Conservation (phyloP, 305 asterid genomes). For the Solanum aculeatissimum region DNA sequence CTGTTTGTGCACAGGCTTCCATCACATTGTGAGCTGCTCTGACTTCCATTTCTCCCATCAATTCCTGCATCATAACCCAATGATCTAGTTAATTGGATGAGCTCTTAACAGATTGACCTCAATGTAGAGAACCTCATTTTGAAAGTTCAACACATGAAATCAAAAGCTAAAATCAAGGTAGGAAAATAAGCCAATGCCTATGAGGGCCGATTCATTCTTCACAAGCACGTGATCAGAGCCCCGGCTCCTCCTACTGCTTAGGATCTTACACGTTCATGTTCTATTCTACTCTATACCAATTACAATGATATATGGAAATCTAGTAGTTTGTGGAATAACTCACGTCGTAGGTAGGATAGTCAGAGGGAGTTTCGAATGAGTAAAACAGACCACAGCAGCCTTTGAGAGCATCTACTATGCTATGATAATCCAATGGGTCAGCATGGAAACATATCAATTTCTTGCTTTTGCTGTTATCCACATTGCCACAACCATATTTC, state of each 20-base stretch:
- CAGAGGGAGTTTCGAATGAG: conserved; percentile 71
- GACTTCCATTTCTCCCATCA: conserved; percentile 80
- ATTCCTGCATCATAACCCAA: conserved; percentile 36
- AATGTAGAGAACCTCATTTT: not conserved
- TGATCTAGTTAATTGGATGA: not conserved
- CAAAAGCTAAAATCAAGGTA: not conserved
- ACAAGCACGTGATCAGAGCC: not conserved
- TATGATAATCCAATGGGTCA: conserved; percentile 87
- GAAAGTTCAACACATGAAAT: not conserved
- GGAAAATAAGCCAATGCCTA: not conserved
- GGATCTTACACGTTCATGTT: not conserved
- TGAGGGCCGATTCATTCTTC: not conserved
- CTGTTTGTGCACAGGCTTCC: conserved; percentile 94
- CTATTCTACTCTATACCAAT: not conserved
- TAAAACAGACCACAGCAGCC: conserved; percentile 79
- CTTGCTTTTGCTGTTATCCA: conserved; percentile 18
- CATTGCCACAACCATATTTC: conserved; percentile 4
- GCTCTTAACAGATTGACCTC: not conserved
- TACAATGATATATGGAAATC: not conserved
- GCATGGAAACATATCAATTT: conserved; percentile 47
- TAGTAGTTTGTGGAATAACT: conserved; percentile 2
- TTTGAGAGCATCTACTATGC: conserved; percentile 67
- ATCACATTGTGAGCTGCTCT: conserved; percentile 92
- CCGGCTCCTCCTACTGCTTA: not conserved
- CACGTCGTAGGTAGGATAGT: conserved; percentile 68